Percentiles rank a stretch among this genome's conserved stretches.
These are phyloP conservation scores for Niebla homalea DNA, from an alignment of 495 filamentous ascomycete species.

Conservation along the genomic window DNA sequence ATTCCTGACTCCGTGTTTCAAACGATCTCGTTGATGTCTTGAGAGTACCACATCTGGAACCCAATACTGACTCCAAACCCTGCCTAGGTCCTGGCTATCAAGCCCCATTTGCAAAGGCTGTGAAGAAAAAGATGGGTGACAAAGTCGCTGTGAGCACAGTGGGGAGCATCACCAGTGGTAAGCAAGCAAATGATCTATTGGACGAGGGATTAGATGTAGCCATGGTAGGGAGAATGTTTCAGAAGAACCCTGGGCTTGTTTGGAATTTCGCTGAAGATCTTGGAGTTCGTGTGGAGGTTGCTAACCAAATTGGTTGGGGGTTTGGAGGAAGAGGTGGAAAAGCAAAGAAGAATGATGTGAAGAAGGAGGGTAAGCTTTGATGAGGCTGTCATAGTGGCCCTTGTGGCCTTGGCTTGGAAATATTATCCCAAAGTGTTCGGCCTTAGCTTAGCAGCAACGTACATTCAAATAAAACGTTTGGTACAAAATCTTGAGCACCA, in stretches of 20 bases:
- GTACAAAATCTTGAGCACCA: no score
- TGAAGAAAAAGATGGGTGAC: constrained; percentile 52
- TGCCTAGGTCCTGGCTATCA: constrained; percentile 44
- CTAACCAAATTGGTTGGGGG: constrained; percentile 56
- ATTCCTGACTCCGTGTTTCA: no score
- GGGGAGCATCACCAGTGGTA: constrained; percentile 45
- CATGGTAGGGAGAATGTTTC: constrained; percentile 50
- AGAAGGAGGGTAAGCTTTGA: constrained; percentile 3
- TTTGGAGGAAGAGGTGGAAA: constrained; percentile 20
- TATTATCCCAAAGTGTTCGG: no score
- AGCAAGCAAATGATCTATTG: constrained; percentile 40
- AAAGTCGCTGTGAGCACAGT: constrained; percentile 45
- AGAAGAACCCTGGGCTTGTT: constrained; percentile 55
- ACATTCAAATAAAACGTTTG: no score
- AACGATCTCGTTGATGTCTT: no score
- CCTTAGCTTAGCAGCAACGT: no score
- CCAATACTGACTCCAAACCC: no score
- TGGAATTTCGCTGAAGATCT: constrained; percentile 59
- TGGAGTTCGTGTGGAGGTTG: constrained; percentile 44
- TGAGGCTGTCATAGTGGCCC: background rate
- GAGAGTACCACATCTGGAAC: no score
- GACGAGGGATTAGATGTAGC: constrained; percentile 46
- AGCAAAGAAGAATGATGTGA: constrained; percentile 16
- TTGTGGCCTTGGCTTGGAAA: background rate
- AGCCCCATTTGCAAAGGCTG: constrained; percentile 44